phyloP scores from a whole-genome alignment of 2,329 filamentous ascomycete genomes.

The Cercospora zeae-maydis region DNA sequence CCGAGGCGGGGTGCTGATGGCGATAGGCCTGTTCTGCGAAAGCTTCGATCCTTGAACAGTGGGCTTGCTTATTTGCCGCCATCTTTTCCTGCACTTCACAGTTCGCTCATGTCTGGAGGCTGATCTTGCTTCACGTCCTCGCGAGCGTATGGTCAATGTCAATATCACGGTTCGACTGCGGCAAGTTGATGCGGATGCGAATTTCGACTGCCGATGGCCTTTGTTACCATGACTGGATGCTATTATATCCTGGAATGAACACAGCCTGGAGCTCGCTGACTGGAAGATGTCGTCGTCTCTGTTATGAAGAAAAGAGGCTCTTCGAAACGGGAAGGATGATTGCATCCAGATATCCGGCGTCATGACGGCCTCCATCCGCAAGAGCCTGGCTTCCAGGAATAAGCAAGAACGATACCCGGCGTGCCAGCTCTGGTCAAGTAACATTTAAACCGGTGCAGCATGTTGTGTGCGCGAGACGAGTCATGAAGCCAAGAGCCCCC shows the following conservation, averaged over 20 bases:
- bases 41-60: constrained; percentile 4
- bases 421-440: not conserved
- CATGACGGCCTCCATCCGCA: not conserved
- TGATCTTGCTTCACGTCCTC: not conserved
- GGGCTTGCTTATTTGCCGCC: not conserved
- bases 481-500: not conserved
- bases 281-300: not conserved
- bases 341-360: not conserved
- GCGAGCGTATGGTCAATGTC: not conserved
- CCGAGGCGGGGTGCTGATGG: constrained; percentile 4
- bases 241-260: not conserved
- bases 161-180: not conserved
- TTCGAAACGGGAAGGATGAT: not conserved
- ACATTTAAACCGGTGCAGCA: not conserved
- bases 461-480: not conserved
- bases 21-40: constrained; percentile 1
- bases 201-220: not conserved
- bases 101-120: not conserved
- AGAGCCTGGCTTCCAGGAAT: not conserved
- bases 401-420: not conserved
- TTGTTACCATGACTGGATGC: not conserved
- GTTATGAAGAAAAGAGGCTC: not conserved
- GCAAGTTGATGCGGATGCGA: not conserved
- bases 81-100: not conserved
- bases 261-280: not conserved